Evolutionary conservation across 805 yeast genomes (phyloP), one percentile per base, ranked within the genome.

Genomic region (Brettanomyces anomalus): DNA sequence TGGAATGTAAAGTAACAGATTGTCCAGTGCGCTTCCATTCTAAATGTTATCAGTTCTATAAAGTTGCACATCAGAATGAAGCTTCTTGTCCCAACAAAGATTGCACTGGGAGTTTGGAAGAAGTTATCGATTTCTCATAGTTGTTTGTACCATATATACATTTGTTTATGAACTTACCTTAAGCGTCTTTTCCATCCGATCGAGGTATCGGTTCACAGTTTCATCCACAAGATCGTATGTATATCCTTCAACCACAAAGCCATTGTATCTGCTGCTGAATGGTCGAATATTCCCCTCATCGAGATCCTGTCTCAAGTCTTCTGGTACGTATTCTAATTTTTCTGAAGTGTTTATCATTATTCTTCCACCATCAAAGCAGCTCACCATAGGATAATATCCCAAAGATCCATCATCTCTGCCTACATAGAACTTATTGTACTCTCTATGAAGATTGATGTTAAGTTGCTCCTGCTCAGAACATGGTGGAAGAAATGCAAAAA

Each of bases 341-440:
- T 86, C 82, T 0, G 88, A 84, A 3, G 86, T 70, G 48, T 84
- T 79, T 44, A 90, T 59, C 46, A 74, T 67, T 4, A 85, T 95
- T 8, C 73, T 65, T 0, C 97, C 97, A 3, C 82, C 82, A 49
- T 77, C 77, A 57, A 77, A 93, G 20, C 83, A 84, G 43, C 95
- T 84, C 30, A 86, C 70, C 66, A 88, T 85, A 1, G 98, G 97
- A 62, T 80, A 93, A 58, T 93, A 93, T 0, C 97, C 98, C 43
- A 87, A 63, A 36, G 77, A 66, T 0, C 95, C 95, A 57, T 93
- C 96, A 57, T 93, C 94, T 13, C 53, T 76, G 54, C 57, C 68
- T 51, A 54, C 46, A 8, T 43, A 42, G 33, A 58, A 50, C 3
- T 40, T 34, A 8, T 45, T 43, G 4, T 42, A 24, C 19, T 39